Evolutionary conservation across 176 grass and related monocot species (phyloP), one percentile per base, ranked within the genome.

Genomic region (Eremochloa ophiuroides): DNA sequence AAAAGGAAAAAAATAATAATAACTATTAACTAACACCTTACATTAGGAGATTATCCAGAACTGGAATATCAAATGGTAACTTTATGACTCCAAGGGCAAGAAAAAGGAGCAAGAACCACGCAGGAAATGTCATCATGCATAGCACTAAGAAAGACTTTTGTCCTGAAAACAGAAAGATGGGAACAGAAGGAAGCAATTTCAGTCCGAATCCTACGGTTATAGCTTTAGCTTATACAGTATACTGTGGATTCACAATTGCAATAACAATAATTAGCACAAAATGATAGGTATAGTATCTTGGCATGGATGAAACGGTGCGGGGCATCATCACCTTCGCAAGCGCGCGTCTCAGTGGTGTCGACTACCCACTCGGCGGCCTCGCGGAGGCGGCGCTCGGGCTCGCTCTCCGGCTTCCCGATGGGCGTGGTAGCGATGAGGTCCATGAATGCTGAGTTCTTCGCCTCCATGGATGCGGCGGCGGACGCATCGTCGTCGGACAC

Each of bases 331-430:
- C 93, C 93, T 76, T 63, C 47, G 39, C 79, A 80, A 2, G 85
- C 82, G 20, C 89, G 76, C 20, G 63, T 46, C 88, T 98, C 95
- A 18, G 95, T 92, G 75, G 50, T 71, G 3, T 91, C 90, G 29
- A 88, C 88, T 41, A 98, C 76, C 87, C 88, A 94, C 88, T 94
- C 90, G 41, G 95, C 92, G 12, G 79, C 75, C 90, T 98, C 86
- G 34, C 95, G 88, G 78, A 98, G 74, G 13, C 87, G 87, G 70
- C 75, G 87, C 86, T 98, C 91, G 6, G 71, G 66, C 22, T 48
- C 33, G 63, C 92, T 80, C 85, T 94, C 94, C 10, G 81, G 73
- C 89, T 88, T 62, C 14, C 90, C 93, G 71, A 96, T 88, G 5
- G 90, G 93, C 29, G 90, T 87, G 47, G 59, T 47, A 25, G 86